Percentiles rank a stretch among this genome's conserved stretches.
These are phyloP conservation scores for Cercospora brassicicola DNA, from an alignment of 2,329 filamentous ascomycete species.

Conservation along the genomic window DNA sequence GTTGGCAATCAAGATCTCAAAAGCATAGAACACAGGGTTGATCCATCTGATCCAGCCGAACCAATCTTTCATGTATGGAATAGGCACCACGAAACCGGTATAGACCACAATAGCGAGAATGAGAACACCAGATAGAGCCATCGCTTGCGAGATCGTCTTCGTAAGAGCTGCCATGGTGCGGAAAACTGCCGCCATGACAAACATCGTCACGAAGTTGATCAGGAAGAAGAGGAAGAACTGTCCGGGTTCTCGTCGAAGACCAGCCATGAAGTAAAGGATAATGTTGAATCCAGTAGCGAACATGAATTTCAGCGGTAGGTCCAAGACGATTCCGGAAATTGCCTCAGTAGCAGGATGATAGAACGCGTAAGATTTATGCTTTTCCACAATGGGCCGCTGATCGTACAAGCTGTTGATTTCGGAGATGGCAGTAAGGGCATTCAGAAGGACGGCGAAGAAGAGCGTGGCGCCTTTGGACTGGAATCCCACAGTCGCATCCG, in stretches of 20 bases:
- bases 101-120: constrained; percentile 63
- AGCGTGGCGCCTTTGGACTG: constrained; percentile 57
- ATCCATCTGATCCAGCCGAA: constrained; percentile 47
- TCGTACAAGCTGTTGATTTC: constrained; percentile 67
- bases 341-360: constrained; percentile 50
- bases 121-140: constrained; percentile 56
- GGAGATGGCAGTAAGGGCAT: constrained; percentile 58
- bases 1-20: constrained; percentile 60
- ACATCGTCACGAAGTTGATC: constrained; percentile 60
- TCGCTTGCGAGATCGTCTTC: constrained; percentile 62
- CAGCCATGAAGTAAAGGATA: constrained; percentile 59
- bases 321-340: constrained; percentile 55
- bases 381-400: constrained; percentile 51
- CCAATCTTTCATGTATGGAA: constrained; percentile 55
- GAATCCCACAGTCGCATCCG: constrained; percentile 54
- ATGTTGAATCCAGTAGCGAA: constrained; percentile 56
- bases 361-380: constrained; percentile 48
- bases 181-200: constrained; percentile 59
- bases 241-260: constrained; percentile 42
- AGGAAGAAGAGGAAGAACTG: constrained; percentile 66
- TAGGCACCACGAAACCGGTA: constrained; percentile 49
- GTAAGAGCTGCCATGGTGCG: constrained; percentile 61
- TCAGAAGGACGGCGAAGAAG: constrained; percentile 62
- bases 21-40: constrained; percentile 66
- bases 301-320: constrained; percentile 60